Evolutionary conservation across 352 stramenopile genomes (phyloP), one percentile per base, ranked within the genome.

Genomic region (Hyaloperonospora arabidopsidis): DNA sequence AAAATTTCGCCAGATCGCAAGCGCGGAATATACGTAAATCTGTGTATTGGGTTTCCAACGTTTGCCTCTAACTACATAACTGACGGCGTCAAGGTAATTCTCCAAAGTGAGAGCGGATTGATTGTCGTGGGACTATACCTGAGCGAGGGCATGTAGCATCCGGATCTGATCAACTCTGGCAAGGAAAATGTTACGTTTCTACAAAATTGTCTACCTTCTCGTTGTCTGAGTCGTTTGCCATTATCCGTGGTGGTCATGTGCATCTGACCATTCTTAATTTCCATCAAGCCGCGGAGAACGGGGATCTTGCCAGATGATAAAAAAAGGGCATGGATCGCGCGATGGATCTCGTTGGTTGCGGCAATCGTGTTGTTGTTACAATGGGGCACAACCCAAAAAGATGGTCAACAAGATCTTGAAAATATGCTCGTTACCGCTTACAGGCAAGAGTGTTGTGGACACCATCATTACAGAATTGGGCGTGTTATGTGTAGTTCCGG

Each of bases 261-360:
- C 79, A 98, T 57, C 72, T 98, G 45, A 98, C 95, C 38, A 97
- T 98, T 54, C 76, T 98, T 15, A 95, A 95, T 21, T 93, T 88
- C 22, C 74, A 98, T 22, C 86, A 98, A 61, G 94, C 97, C 14
- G 87, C 86, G 36, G 75, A 81, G 21, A 96, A 95, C 51, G 95
- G 95, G 43, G 95, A 98, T 58, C 57, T 98, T 25, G 95, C 95
- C 32, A 98, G 96, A 65, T 98, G 89, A 71, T 93, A 98, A 70
- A 73, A 98, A 21, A 98, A 98, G 70, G 95, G 93, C 55, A 98
- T 98, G 95, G 95, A 95, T 19, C 95, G 95, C 50, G 95, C 95
- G 11, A 98, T 98, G 95, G 95, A 98, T 68, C 75, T 98, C 22
- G 94, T 98, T 11, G 89, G 85, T 18, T 88, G 78, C 19, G 89